These are phyloP conservation scores for Auricularia auricula-judae DNA, from an alignment of 768 basidiomycete species.

Conservation along the genomic window DNA sequence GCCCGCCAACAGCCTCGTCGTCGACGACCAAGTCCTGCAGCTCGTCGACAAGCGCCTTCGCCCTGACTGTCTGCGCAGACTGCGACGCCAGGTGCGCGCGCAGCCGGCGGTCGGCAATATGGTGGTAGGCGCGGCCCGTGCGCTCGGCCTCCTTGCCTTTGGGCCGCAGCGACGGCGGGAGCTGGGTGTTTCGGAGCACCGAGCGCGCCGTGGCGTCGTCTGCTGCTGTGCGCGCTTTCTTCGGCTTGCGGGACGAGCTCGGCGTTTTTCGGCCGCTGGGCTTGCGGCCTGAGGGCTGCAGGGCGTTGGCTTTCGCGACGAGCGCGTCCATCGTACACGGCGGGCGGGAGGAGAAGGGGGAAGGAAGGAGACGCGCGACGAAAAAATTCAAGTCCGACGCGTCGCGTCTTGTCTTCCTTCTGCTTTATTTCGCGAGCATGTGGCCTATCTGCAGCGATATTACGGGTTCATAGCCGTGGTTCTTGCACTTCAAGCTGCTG, in stretches of 20 bases:
- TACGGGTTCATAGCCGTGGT: no score
- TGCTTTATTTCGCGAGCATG: not conserved
- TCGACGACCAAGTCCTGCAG: constrained; percentile 52
- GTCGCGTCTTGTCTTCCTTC: not conserved
- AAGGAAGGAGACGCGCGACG: not conserved
- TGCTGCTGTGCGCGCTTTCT: not conserved
- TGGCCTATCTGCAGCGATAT: no score
- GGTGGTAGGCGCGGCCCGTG: constrained; percentile 31
- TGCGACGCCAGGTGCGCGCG: constrained; percentile 57
- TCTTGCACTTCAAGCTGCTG: no score
- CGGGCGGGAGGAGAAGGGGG: not conserved
- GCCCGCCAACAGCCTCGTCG: constrained; percentile 44
- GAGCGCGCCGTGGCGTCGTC: constrained; percentile 48
- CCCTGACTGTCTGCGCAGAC: constrained; percentile 48
- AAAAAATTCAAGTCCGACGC: not conserved
- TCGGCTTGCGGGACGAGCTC: constrained; percentile 8
- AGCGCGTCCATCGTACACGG: constrained; percentile 50
- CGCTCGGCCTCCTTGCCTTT: constrained; percentile 20
- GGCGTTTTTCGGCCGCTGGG: constrained; percentile 26
- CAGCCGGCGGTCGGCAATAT: constrained; percentile 67
- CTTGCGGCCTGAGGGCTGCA: constrained; percentile 34
- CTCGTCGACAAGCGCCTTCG: constrained; percentile 53
- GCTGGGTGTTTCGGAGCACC: constrained; percentile 42
- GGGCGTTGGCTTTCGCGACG: constrained; percentile 55
- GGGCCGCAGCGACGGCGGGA: constrained; percentile 59